Percentiles rank a stretch among this genome's conserved stretches.
Conservation (phyloP, 257 asterid genomes). For the Verbena officinalis region DNA sequence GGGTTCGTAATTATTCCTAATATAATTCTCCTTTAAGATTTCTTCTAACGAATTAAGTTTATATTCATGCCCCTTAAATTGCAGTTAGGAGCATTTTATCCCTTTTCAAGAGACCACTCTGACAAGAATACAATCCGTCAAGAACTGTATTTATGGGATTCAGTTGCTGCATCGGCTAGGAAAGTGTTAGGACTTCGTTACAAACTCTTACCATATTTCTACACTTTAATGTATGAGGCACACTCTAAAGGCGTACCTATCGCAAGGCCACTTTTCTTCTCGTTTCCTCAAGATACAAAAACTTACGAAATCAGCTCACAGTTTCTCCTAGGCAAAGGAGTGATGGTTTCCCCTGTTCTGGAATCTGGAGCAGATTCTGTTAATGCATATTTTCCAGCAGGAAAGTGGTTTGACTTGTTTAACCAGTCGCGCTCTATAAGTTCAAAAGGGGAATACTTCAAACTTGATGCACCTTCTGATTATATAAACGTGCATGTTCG, state of each 20-base stretch:
- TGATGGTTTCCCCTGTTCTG: slow-evolving; percentile 64
- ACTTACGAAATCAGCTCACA: slow-evolving; percentile 54
- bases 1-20: no score
- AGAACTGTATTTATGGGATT: slow-evolving; percentile 64
- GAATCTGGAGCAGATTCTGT: slow-evolving; percentile 45
- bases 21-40: not conserved
- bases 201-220: slow-evolving; percentile 56
- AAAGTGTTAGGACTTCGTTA: slow-evolving; percentile 62
- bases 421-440: slow-evolving; percentile 43
- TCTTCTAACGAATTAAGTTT: no score
- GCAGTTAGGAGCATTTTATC: slow-evolving; percentile 71
- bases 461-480: slow-evolving; percentile 57
- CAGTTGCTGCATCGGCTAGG: slow-evolving; percentile 61
- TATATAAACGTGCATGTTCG: slow-evolving; percentile 54
- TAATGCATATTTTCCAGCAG: slow-evolving; percentile 58
- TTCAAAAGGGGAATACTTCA: slow-evolving; percentile 32
- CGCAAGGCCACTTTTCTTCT: slow-evolving; percentile 70
- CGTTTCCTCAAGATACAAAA: slow-evolving; percentile 49
- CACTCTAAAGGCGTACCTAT: slow-evolving; percentile 61
- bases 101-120: slow-evolving; percentile 68
- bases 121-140: slow-evolving; percentile 37
- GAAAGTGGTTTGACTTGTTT: slow-evolving; percentile 69
- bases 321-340: slow-evolving; percentile 56
- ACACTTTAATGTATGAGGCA: slow-evolving; percentile 62
- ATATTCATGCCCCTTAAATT: not conserved